Percentiles rank a stretch among this genome's conserved stretches.
phyloP scores from a whole-genome alignment of 129 eudicot genomes.

The Helianthus tuberosus region DNA sequence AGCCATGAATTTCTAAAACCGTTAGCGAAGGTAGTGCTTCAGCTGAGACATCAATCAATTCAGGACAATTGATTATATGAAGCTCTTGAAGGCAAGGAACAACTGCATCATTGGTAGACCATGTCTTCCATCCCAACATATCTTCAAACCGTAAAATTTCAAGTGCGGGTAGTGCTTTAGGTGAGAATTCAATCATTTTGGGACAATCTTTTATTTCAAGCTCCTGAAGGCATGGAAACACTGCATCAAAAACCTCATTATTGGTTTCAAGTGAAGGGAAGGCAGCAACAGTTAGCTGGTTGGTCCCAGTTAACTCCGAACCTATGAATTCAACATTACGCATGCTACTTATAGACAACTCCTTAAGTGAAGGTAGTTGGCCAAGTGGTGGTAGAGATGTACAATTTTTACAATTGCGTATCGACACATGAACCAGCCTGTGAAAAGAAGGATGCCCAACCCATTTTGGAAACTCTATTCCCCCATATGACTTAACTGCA shows the following conservation, averaged over 20 bases:
- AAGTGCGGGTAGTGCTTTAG: neutral
- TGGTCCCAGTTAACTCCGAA: slow-evolving; percentile 11
- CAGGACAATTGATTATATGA: too few relatives aligned
- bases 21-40: too few relatives aligned
- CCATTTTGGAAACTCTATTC: slow-evolving; percentile 15
- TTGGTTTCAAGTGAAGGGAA: too few relatives aligned
- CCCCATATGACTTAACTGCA: neutral
- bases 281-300: neutral
- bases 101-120: too few relatives aligned
- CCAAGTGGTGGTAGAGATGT: slow-evolving; percentile 3
- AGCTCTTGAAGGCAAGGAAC: too few relatives aligned
- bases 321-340: neutral
- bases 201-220: neutral
- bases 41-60: neutral
- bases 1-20: too few relatives aligned
- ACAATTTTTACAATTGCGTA: neutral
- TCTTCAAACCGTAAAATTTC: too few relatives aligned
- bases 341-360: neutral
- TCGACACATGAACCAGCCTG: neutral
- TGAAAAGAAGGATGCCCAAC: slow-evolving; percentile 39
- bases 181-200: neutral
- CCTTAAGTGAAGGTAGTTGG: neutral
- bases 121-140: too few relatives aligned
- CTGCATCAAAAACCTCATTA: too few relatives aligned
- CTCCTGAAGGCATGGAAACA: too few relatives aligned